phyloP scores from a whole-genome alignment of 2,329 filamentous ascomycete genomes.

The Diaporthe capsici region DNA sequence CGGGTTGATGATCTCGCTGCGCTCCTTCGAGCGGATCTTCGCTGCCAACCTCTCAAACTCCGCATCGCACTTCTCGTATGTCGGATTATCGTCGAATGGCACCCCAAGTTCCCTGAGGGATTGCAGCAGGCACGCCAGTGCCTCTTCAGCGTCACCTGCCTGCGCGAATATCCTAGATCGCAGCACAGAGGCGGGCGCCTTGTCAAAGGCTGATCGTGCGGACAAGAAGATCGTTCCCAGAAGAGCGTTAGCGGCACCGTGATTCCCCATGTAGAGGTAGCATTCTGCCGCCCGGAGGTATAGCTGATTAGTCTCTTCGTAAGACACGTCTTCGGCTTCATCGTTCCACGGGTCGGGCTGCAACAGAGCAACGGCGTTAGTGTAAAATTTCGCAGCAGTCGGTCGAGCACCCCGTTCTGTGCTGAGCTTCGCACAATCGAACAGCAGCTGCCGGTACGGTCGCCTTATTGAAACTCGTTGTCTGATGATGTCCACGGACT shows the following conservation, averaged over 20 bases:
- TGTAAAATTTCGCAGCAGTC: constrained; percentile 87
- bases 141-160: constrained; percentile 77
- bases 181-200: constrained; percentile 86
- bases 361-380: constrained; percentile 81
- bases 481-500: constrained; percentile 82
- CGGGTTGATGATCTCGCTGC: constrained; percentile 60
- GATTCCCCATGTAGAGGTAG: constrained; percentile 78
- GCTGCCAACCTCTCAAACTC: constrained; percentile 77
- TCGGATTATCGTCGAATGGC: constrained; percentile 74
- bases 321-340: constrained; percentile 78
- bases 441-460: constrained; percentile 81
- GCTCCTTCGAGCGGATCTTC: constrained; percentile 71
- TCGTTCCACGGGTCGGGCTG: constrained; percentile 85
- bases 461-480: constrained; percentile 70
- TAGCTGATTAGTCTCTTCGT: constrained; percentile 87
- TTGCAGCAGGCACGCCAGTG: constrained; percentile 78
- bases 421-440: constrained; percentile 82
- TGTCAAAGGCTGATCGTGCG: constrained; percentile 81
- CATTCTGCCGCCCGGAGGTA: constrained; percentile 87
- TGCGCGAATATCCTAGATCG: constrained; percentile 85
- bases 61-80: constrained; percentile 82
- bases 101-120: constrained; percentile 80
- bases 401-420: constrained; percentile 86
- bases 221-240: constrained; percentile 78
- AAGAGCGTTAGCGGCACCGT: constrained; percentile 76